These are phyloP conservation scores for Fusarium secorum DNA, from an alignment of 2,329 filamentous ascomycete species.

Conservation along the genomic window DNA sequence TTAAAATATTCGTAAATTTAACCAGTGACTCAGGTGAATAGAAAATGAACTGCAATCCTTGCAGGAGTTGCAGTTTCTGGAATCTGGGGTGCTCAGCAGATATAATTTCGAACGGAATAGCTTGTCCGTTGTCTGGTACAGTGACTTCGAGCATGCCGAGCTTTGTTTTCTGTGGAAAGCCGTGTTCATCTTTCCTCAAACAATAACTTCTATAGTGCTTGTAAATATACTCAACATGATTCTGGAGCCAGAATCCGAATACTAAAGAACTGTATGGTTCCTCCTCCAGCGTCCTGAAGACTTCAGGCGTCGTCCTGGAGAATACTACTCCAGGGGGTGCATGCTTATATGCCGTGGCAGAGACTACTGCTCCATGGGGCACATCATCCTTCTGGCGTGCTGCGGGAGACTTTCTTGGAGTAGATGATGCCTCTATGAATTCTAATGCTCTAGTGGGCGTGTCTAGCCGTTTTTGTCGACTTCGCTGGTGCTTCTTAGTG, in stretches of 20 bases:
- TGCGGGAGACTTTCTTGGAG: neutral
- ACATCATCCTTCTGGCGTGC: neutral
- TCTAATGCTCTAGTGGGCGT: neutral
- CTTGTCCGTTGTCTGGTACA: neutral
- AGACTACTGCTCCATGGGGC: neutral
- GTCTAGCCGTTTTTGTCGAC: neutral
- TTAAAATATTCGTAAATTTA: neutral
- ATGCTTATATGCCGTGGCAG: neutral
- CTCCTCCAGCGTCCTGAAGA: neutral
- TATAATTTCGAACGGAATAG: neutral
- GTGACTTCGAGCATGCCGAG: neutral
- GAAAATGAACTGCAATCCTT: neutral
- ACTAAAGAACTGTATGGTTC: neutral
- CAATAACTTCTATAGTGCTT: neutral
- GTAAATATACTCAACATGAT: neutral
- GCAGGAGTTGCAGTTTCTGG: neutral
- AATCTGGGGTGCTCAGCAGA: neutral
- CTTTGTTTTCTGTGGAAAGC: neutral
- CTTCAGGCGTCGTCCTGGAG: neutral
- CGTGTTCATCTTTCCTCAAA: fast-evolving
- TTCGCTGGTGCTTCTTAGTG: neutral
- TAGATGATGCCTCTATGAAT: neutral
- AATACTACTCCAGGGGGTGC: neutral
- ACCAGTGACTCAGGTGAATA: neutral
- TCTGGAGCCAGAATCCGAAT: neutral